Percentiles rank a stretch among this genome's conserved stretches.
These are phyloP conservation scores for Cyberlindnera euphorbiiphila DNA, from an alignment of 805 yeast genomes.

Conservation along the genomic window DNA sequence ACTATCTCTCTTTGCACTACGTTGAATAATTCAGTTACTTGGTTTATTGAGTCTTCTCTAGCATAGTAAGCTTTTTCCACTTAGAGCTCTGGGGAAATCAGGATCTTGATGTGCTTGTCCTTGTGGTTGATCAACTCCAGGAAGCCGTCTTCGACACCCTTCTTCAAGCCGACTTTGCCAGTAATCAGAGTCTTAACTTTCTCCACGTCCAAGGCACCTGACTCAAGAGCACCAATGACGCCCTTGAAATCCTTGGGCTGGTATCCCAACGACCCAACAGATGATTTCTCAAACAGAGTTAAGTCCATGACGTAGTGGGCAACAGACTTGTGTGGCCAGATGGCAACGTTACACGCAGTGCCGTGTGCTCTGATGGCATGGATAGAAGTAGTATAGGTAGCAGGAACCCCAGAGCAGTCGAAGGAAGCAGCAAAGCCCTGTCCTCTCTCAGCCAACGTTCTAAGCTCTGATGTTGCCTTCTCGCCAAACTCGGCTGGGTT, in stretches of 20 bases:
- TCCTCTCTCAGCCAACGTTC: slow-evolving; percentile 34
- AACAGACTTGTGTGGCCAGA: slow-evolving; percentile 44
- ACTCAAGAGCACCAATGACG: slow-evolving; percentile 37
- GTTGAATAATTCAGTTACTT: not conserved
- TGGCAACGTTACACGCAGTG: slow-evolving; percentile 44
- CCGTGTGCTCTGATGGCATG: slow-evolving; percentile 40
- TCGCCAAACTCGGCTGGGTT: slow-evolving; percentile 37
- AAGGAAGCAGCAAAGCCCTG: slow-evolving; percentile 48
- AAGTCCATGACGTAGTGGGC: slow-evolving; percentile 43
- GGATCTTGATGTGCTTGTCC: slow-evolving; percentile 43
- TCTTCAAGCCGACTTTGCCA: slow-evolving; percentile 34
- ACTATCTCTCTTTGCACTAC: too few relatives aligned
- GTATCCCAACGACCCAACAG: slow-evolving; percentile 45
- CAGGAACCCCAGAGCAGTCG: slow-evolving; percentile 51
- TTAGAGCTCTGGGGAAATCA: slow-evolving; percentile 34
- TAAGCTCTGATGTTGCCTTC: slow-evolving; percentile 31
- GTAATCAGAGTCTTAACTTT: slow-evolving; percentile 37
- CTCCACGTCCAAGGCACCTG: slow-evolving; percentile 34
- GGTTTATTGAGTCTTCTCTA: too few relatives aligned
- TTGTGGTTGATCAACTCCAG: slow-evolving; percentile 39
- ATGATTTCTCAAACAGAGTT: slow-evolving; percentile 38
- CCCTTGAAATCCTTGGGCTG: slow-evolving; percentile 41
- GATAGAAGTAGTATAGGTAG: slow-evolving; percentile 40
- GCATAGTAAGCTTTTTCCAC: not conserved
- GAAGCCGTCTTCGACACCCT: slow-evolving; percentile 41